phyloP scores from a whole-genome alignment of 192 early-diverging fungal species.

The Chytriomyces hyalinus region DNA sequence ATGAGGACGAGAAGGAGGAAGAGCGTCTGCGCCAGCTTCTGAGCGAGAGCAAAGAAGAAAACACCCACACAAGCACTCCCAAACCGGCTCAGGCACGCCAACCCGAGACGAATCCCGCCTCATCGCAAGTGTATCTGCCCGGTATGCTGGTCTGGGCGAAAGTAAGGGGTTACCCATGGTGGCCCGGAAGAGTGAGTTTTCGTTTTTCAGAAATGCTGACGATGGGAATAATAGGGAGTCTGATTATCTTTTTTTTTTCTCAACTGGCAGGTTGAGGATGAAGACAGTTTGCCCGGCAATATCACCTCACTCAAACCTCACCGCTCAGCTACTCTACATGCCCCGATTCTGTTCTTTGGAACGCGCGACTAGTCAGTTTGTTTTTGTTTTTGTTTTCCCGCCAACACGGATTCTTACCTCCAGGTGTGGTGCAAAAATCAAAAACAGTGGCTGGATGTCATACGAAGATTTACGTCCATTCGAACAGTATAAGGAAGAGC shows the following conservation, averaged over 20 bases:
- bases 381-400: not conserved
- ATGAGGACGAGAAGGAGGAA: slow-evolving; percentile 24
- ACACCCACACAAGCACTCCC: not conserved
- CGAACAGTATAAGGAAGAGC: slow-evolving; percentile 5
- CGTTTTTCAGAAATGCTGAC: not conserved
- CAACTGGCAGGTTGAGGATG: slow-evolving; percentile 29
- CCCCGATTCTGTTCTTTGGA: slow-evolving; percentile 32
- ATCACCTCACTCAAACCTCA: slow-evolving; percentile 32
- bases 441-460: slow-evolving; percentile 32
- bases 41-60: slow-evolving; percentile 4
- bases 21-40: slow-evolving; percentile 9
- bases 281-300: slow-evolving; percentile 16
- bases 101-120: not conserved
- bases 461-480: slow-evolving; percentile 15
- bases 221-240: not conserved
- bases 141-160: slow-evolving; percentile 45
- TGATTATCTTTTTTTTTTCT: not conserved
- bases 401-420: not conserved
- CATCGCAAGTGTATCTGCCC: not conserved
- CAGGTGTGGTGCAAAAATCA: not conserved
- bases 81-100: not conserved
- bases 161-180: slow-evolving; percentile 47
- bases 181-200: slow-evolving; percentile 42
- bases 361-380: slow-evolving; percentile 33
- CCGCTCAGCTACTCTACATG: slow-evolving; percentile 10